Conservation (phyloP, 768 basidiomycete genomes). For the Suillus fuscotomentosus region DNA sequence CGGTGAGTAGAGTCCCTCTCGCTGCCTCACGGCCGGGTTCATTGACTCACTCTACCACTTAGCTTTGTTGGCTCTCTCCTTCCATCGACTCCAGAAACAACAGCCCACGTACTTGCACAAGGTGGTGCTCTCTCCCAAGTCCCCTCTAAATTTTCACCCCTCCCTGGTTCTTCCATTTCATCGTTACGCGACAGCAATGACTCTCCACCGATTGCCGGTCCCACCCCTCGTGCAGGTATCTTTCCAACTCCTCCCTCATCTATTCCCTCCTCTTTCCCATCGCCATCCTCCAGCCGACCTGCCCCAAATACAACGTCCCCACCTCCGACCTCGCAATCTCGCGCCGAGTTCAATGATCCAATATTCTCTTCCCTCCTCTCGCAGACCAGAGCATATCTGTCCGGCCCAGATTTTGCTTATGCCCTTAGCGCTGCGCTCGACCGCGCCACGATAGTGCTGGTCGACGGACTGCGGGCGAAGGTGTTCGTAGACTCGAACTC, state of each 20-base stretch:
- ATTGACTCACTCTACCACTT: neutral
- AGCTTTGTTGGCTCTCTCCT: constrained; percentile 70
- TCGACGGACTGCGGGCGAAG: constrained; percentile 60
- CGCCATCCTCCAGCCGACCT: constrained; percentile 26
- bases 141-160: neutral
- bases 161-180: neutral
- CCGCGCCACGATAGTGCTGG: constrained; percentile 60
- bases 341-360: constrained; percentile 16
- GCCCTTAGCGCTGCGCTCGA: constrained; percentile 78
- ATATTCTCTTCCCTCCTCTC: constrained; percentile 63
- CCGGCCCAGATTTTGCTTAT: constrained; percentile 65
- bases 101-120: constrained; percentile 65
- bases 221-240: constrained; percentile 4
- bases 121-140: constrained; percentile 43
- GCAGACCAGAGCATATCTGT: constrained; percentile 64
- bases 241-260: constrained; percentile 25
- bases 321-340: neutral
- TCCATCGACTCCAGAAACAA: constrained; percentile 69
- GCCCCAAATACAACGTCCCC: constrained; percentile 1
- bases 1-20: neutral
- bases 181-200: neutral
- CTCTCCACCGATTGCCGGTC: constrained; percentile 13
- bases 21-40: neutral
- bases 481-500: constrained; percentile 48
- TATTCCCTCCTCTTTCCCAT: constrained; percentile 25